Percentiles rank a stretch among this genome's conserved stretches.
Evolutionary conservation across 208 protist species (phyloP).

Genomic region (Wallacemonas rigidus): DNA sequence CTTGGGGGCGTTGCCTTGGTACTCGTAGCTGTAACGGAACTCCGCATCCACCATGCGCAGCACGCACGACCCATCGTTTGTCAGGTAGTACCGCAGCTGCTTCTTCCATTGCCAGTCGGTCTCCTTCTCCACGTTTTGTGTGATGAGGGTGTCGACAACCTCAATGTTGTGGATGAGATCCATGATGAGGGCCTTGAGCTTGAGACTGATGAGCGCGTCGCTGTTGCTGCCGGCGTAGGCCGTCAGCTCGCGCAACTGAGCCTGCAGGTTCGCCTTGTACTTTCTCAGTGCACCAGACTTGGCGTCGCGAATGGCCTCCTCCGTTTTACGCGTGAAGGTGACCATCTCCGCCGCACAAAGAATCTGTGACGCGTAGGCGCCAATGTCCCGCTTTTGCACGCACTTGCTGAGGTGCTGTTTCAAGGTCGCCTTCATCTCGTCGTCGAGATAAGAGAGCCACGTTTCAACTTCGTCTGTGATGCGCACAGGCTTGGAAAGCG

Average conservation of each 20-base stretch:
- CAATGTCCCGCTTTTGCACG: conserved; percentile 86
- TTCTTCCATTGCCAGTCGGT: conserved; percentile 97
- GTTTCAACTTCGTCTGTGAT: conserved; percentile 95
- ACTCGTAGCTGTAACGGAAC: conserved; percentile 98
- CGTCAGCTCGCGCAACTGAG: conserved; percentile 80
- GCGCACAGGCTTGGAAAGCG: conserved; percentile 87
- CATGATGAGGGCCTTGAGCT: conserved; percentile 97
- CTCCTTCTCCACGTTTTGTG: conserved; percentile 73
- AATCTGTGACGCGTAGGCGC: conserved; percentile 94
- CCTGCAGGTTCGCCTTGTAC: conserved; percentile 75
- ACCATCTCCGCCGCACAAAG: conserved; percentile 95
- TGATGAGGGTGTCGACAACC: conserved; percentile 92
- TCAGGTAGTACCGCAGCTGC: conserved; percentile 96
- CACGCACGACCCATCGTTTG: conserved; percentile 66
- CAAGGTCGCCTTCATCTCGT: conserved; percentile 94
- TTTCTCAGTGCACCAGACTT: conserved; percentile 72
- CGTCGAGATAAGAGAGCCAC: conserved; percentile 94
- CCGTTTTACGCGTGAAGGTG: conserved; percentile 90
- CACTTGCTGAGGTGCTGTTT: conserved; percentile 78
- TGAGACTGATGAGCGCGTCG: conserved; percentile 89
- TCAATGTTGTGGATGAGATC: conserved; percentile 99
- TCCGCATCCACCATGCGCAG: conserved; percentile 94
- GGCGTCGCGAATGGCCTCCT: conserved; percentile 86
- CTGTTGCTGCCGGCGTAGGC: conserved; percentile 83
- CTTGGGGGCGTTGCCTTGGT: conserved; percentile 98